Evolutionary conservation across 108 stramenopile genomes (phyloP).

Genomic region (Chaetoceros tenuissimus): DNA sequence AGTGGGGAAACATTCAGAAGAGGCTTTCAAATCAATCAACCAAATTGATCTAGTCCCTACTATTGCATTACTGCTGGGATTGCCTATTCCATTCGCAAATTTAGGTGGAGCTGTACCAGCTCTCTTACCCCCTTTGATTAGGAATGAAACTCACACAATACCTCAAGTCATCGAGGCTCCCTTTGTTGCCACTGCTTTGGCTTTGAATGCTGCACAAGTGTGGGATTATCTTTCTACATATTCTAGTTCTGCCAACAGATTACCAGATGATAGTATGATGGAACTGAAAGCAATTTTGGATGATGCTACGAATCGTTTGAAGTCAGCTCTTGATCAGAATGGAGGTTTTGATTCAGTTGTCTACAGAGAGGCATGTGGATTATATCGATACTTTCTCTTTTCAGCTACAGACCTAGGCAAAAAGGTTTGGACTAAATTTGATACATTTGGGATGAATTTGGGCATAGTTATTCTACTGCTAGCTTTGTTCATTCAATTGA

Average conservation of each 20-base stretch:
- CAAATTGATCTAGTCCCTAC: conserved; percentile 97
- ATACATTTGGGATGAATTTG: conserved; percentile 59
- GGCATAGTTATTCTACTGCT: conserved; percentile 45
- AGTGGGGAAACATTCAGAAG: conserved; percentile 12
- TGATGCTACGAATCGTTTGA: conserved; percentile 42
- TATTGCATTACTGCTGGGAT: conserved; percentile 75
- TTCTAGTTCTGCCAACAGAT: conserved; percentile 48
- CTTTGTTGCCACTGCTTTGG: conserved; percentile 51
- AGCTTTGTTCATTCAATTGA: conserved; percentile 25
- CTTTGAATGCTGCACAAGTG: conserved; percentile 82
- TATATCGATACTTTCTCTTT: conserved; percentile 64
- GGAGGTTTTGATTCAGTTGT: conserved; percentile 37
- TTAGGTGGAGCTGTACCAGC: conserved; percentile 85
- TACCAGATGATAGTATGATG: conserved; percentile 35
- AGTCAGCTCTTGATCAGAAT: conserved; percentile 34
- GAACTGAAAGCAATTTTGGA: conserved; percentile 49
- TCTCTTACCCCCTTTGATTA: conserved; percentile 31
- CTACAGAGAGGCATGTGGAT: conserved; percentile 52
- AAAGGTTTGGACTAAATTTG: conserved; percentile 80
- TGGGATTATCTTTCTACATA: conserved; percentile 75
- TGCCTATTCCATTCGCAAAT: conserved; percentile 93
- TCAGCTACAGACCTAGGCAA: conserved; percentile 72
- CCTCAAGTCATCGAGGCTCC: conserved; percentile 9
- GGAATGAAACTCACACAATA: background rate
- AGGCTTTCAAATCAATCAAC: conserved; percentile 38